phyloP scores from a whole-genome alignment of 306 rosid genomes.

The Castanea sativa region DNA sequence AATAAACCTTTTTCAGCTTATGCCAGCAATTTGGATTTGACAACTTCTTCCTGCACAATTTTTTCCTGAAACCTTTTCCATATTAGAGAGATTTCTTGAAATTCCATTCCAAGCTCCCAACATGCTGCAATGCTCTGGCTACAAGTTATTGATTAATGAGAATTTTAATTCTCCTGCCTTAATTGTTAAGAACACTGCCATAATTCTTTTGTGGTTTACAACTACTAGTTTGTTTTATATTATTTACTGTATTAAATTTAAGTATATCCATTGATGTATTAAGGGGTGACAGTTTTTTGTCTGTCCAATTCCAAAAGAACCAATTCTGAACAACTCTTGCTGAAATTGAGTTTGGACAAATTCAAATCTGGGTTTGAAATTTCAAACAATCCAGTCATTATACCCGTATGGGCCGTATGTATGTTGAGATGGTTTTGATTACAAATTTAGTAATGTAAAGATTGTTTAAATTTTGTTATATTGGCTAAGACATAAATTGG shows the following conservation, averaged over 20 bases:
- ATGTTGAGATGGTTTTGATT: not conserved
- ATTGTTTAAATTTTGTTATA: not conserved
- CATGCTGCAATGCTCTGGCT: not conserved
- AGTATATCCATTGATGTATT: too few relatives aligned
- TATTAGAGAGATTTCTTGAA: not conserved
- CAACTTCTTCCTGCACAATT: not conserved
- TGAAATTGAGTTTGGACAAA: too few relatives aligned
- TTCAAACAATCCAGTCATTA: not conserved
- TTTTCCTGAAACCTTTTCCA: not conserved
- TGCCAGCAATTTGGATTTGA: not conserved
- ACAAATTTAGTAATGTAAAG: not conserved
- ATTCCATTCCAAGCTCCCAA: not conserved
- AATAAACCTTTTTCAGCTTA: slow-evolving; percentile 8
- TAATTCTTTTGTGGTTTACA: not conserved
- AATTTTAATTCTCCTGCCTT: not conserved
- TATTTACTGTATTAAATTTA: too few relatives aligned
- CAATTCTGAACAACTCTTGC: too few relatives aligned
- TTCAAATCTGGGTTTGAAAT: not conserved
- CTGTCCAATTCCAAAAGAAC: too few relatives aligned
- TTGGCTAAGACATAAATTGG: not conserved
- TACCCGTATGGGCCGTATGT: not conserved
- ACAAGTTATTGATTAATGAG: not conserved
- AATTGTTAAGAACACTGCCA: not conserved
- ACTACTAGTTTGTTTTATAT: not conserved
- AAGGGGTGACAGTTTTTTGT: too few relatives aligned